Percentiles rank a stretch among this genome's conserved stretches.
These are phyloP conservation scores for Cutaneotrichosporon cavernicola DNA, from an alignment of 1,284 basidiomycete genomes.

Conservation along the genomic window DNA sequence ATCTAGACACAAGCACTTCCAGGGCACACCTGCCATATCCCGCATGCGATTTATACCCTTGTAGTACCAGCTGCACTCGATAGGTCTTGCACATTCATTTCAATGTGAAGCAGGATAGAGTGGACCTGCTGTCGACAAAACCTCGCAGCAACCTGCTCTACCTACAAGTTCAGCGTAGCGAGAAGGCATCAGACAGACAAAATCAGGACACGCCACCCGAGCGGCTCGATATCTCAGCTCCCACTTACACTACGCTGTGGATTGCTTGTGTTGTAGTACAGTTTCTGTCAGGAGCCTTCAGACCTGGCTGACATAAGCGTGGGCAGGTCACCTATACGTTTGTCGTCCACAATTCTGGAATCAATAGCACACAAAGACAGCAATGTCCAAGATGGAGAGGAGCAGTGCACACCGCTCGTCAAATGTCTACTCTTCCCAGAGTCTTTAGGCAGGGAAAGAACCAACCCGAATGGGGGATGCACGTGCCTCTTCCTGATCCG, in stretches of 20 bases:
- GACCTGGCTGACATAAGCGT: conserved; percentile 27
- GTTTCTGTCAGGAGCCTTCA: conserved; percentile 16
- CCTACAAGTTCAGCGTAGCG: background rate
- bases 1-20: background rate
- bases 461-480: conserved; percentile 13
- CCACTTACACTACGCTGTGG: conserved; percentile 7
- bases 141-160: too few relatives aligned
- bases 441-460: background rate
- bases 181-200: too few relatives aligned
- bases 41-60: conserved; percentile 3
- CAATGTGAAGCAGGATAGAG: conserved; percentile 13
- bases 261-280: conserved; percentile 29
- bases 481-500: conserved; percentile 43
- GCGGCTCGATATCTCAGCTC: too few relatives aligned
- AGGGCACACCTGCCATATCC: conserved; percentile 4
- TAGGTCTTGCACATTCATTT: background rate
- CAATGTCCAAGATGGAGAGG: too few relatives aligned
- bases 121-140: too few relatives aligned
- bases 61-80: conserved; percentile 5
- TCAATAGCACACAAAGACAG: conserved; percentile 26
- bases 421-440: conserved; percentile 13
- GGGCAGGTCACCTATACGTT: too few relatives aligned
- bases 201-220: too few relatives aligned
- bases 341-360: too few relatives aligned
- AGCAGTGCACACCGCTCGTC: too few relatives aligned